phyloP scores from a whole-genome alignment of 257 asterid genomes.

The Echites panduratus region DNA sequence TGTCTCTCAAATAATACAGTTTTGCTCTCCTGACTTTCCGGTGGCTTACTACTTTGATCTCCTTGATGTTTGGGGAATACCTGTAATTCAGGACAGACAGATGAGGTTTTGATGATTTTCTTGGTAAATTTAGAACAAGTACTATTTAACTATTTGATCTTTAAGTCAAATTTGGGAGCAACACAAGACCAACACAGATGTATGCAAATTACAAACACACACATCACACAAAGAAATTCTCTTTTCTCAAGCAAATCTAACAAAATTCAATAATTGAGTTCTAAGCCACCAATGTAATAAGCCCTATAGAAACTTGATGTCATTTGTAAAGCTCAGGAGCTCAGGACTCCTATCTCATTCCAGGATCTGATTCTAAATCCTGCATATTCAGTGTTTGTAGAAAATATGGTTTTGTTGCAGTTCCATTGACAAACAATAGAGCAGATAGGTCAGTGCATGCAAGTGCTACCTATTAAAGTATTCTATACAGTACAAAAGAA shows the following conservation, averaged over 20 bases:
- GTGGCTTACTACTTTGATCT: slow-evolving; percentile 69
- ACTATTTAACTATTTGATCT: no score
- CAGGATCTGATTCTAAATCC: not conserved
- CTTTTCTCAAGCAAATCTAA: not conserved
- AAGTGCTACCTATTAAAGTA: not conserved
- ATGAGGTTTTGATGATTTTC: not conserved
- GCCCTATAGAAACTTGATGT: not conserved
- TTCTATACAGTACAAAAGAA: not conserved
- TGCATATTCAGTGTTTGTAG: not conserved
- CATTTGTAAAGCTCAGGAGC: not conserved
- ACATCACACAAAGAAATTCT: not conserved
- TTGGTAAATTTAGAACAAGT: not conserved
- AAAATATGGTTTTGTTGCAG: not conserved
- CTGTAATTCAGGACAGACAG: slow-evolving; percentile 31
- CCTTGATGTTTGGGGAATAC: slow-evolving; percentile 82
- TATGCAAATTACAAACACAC: not conserved
- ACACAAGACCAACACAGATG: not conserved
- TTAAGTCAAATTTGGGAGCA: not conserved
- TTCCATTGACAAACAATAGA: not conserved
- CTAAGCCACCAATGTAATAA: not conserved
- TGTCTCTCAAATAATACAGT: slow-evolving; percentile 79
- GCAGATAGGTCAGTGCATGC: not conserved
- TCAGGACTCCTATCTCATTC: not conserved
- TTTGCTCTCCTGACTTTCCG: slow-evolving; percentile 88
- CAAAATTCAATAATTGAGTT: not conserved